phyloP scores from a whole-genome alignment of 2,329 filamentous ascomycete species.

The Arthrobotrys sphaeroides region DNA sequence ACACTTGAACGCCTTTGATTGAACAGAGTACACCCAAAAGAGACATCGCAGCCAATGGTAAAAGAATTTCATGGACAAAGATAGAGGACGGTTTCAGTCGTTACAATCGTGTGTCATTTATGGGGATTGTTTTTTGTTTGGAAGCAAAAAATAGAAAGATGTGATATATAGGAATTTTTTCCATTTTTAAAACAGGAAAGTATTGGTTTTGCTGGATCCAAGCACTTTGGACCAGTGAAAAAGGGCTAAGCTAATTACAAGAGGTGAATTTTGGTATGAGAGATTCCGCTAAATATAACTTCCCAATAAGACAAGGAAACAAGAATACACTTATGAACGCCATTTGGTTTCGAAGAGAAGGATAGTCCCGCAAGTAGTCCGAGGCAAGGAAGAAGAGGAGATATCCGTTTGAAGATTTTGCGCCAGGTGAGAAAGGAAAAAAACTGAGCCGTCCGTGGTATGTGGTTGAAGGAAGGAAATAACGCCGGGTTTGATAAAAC shows the following conservation, averaged over 20 bases:
- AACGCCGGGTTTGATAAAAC: slow-evolving; percentile 51
- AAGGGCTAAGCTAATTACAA: slow-evolving; percentile 51
- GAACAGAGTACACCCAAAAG: not conserved
- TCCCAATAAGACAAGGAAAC: slow-evolving; percentile 34
- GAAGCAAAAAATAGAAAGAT: slow-evolving; percentile 8
- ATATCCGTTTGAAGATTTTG: slow-evolving; percentile 45
- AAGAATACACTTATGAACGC: slow-evolving; percentile 44
- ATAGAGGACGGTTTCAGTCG: slow-evolving; percentile 30
- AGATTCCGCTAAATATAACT: slow-evolving; percentile 53
- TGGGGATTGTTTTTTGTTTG: slow-evolving; percentile 30
- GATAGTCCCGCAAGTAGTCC: slow-evolving; percentile 28
- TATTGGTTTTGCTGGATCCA: slow-evolving; percentile 44
- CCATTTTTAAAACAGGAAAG: slow-evolving; percentile 46
- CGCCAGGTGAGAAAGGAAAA: slow-evolving; percentile 35
- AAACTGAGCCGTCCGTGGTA: slow-evolving; percentile 50
- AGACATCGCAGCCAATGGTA: slow-evolving; percentile 22
- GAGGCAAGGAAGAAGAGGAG: slow-evolving; percentile 32
- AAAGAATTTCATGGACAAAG: slow-evolving; percentile 10
- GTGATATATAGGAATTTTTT: slow-evolving; percentile 33
- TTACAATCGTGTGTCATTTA: slow-evolving; percentile 45
- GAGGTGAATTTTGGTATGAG: slow-evolving; percentile 29
- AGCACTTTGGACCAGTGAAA: slow-evolving; percentile 54
- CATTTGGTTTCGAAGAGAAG: slow-evolving; percentile 20
- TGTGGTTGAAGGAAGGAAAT: slow-evolving; percentile 45
- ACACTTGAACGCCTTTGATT: slow-evolving; percentile 7